A percentile compares a stretch with the other conserved stretches of the same genome.
phyloP scores from a whole-genome alignment of 1,139 yeast genomes.

The Diutina pseudorugosa region DNA sequence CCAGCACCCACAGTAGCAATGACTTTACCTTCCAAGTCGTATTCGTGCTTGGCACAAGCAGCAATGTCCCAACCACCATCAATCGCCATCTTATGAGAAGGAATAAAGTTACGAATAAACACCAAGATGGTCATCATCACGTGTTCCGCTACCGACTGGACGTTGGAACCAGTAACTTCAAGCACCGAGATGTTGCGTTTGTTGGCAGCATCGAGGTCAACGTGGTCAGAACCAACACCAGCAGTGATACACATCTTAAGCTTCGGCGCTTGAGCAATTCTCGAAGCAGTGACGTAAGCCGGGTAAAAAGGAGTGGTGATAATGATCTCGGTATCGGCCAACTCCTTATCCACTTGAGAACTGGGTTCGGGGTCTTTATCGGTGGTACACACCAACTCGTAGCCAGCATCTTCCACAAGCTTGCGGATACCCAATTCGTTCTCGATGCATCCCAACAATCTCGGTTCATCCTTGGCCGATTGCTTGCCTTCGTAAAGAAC shows the following conservation, averaged over 20 bases:
- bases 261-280: slow-evolving; percentile 61
- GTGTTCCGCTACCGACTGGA: slow-evolving; percentile 73
- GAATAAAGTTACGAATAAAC: slow-evolving; percentile 66
- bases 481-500: slow-evolving; percentile 43
- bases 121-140: slow-evolving; percentile 54
- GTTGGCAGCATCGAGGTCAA: slow-evolving; percentile 65
- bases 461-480: slow-evolving; percentile 49
- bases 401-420: slow-evolving; percentile 57
- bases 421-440: slow-evolving; percentile 63
- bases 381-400: slow-evolving; percentile 51
- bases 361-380: slow-evolving; percentile 54
- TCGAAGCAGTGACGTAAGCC: slow-evolving; percentile 55
- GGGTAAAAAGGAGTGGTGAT: slow-evolving; percentile 83
- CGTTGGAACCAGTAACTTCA: slow-evolving; percentile 79
- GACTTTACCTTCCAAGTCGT: slow-evolving; percentile 65
- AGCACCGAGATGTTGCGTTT: slow-evolving; percentile 49
- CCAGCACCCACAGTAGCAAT: slow-evolving; percentile 78
- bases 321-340: slow-evolving; percentile 61
- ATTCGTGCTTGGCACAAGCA: slow-evolving; percentile 60
- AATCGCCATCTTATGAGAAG: slow-evolving; percentile 57
- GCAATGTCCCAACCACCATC: slow-evolving; percentile 69
- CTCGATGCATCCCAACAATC: slow-evolving; percentile 59
- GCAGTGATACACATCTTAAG: slow-evolving; percentile 67
- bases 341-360: slow-evolving; percentile 49
- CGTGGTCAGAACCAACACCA: slow-evolving; percentile 79